Conservation (phyloP, 2,329 filamentous ascomycete genomes). For the Monosporascus cannonballus region DNA sequence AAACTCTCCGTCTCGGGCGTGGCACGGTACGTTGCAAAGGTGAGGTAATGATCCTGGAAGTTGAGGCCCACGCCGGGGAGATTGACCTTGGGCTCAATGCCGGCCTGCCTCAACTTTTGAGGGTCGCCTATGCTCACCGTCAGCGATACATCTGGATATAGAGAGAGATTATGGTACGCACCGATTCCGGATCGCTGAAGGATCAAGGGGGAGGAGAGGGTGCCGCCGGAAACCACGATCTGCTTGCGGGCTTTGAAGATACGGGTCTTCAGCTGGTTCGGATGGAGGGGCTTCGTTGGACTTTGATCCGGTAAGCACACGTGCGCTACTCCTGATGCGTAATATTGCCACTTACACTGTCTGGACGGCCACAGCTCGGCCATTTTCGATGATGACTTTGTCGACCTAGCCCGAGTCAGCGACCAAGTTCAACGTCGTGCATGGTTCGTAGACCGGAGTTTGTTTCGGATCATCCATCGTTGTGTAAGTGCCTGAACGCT, state of each 20-base stretch:
- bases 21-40: slow-evolving; percentile 64
- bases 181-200: slow-evolving; percentile 70
- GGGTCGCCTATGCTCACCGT: slow-evolving; percentile 44
- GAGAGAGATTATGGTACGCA: slow-evolving; percentile 7
- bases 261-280: slow-evolving; percentile 41
- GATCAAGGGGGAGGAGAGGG: slow-evolving; percentile 66
- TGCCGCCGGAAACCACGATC: slow-evolving; percentile 67
- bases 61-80: slow-evolving; percentile 69
- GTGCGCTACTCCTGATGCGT: background rate
- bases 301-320: slow-evolving; percentile 13
- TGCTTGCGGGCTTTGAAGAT: slow-evolving; percentile 66
- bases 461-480: too few species aligned
- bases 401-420: slow-evolving; percentile 30
- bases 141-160: background rate
- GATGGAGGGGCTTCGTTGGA: slow-evolving; percentile 60
- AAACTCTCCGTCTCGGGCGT: slow-evolving; percentile 74
- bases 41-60: slow-evolving; percentile 72
- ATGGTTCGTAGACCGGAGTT: too few species aligned
- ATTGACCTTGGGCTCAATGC: slow-evolving; percentile 63
- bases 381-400: slow-evolving; percentile 68
- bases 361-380: slow-evolving; percentile 64
- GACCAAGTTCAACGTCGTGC: background rate
- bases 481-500: too few species aligned
- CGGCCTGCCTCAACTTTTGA: slow-evolving; percentile 61
- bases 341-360: slow-evolving; percentile 42